Evolutionary conservation across 768 basidiomycete species (phyloP).

Genomic region (Pleurotus tuber-regium): DNA sequence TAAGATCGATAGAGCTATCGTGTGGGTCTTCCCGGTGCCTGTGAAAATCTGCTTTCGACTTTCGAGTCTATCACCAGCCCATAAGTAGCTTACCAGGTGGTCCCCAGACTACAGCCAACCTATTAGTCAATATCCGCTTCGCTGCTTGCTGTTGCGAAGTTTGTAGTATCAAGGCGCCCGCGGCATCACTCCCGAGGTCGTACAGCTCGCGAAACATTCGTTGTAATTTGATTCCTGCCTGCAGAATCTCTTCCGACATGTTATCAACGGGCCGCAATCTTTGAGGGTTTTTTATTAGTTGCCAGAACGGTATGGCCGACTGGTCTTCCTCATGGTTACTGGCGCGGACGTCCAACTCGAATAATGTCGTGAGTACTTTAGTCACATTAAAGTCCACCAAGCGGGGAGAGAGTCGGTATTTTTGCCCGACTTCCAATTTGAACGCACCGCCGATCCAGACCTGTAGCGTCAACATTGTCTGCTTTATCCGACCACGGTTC

Average conservation of each 20-base stretch:
- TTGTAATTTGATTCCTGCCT: slow-evolving; percentile 37
- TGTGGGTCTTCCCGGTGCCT: slow-evolving; percentile 56
- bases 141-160: slow-evolving; percentile 45
- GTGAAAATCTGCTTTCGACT: slow-evolving; percentile 1
- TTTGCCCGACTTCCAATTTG: slow-evolving; percentile 27
- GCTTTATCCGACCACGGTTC: slow-evolving; percentile 13
- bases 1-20: slow-evolving; percentile 43
- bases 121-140: slow-evolving; percentile 39
- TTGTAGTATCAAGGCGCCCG: slow-evolving; percentile 40
- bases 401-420: slow-evolving; percentile 46
- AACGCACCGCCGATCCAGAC: slow-evolving; percentile 34
- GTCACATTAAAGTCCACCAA: slow-evolving; percentile 54
- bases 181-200: slow-evolving; percentile 30
- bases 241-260: slow-evolving; percentile 25
- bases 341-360: slow-evolving; percentile 41
- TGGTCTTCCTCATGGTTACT: slow-evolving; percentile 15
- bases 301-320: slow-evolving; percentile 36
- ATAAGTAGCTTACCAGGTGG: slow-evolving; percentile 36
- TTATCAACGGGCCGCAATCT: slow-evolving; percentile 8
- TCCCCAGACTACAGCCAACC: slow-evolving; percentile 49
- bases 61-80: background rate
- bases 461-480: slow-evolving; percentile 34
- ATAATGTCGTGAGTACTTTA: slow-evolving; percentile 41
- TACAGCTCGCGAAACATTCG: slow-evolving; percentile 36
- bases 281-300: slow-evolving; percentile 40